Conservation (phyloP, 768 basidiomycete genomes). For the Pisolithus marmoratus region DNA sequence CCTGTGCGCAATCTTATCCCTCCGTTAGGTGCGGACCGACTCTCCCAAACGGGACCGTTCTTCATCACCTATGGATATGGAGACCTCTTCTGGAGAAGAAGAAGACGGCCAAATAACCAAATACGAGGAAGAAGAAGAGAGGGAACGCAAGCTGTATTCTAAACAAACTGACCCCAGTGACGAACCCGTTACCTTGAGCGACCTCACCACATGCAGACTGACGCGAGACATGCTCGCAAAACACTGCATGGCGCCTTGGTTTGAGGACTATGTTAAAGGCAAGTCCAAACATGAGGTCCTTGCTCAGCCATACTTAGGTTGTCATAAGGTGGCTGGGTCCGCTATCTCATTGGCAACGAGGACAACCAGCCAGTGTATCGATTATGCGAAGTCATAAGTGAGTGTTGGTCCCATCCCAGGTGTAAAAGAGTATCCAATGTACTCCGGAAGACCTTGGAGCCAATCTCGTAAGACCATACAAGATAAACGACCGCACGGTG, state of each 20-base stretch:
- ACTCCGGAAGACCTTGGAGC: conserved; percentile 42
- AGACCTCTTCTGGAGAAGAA: conserved; percentile 73
- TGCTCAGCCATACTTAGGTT: conserved; percentile 5
- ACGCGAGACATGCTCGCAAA: conserved; percentile 69
- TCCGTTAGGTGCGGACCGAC: conserved; percentile 39
- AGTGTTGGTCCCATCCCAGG: conserved; percentile 25
- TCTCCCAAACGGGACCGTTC: conserved; percentile 68
- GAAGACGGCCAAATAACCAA: conserved; percentile 73
- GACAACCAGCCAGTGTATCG: conserved; percentile 62
- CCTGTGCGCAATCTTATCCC: conserved; percentile 7
- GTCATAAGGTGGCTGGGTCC: conserved; percentile 72
- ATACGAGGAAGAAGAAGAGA: conserved; percentile 69
- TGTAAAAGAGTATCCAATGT: neutral
- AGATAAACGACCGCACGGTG: conserved; percentile 56
- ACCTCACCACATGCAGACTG: conserved; percentile 58
- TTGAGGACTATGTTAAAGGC: conserved; percentile 80
- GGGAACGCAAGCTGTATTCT: conserved; percentile 45
- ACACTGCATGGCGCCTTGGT: conserved; percentile 73
- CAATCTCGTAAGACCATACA: conserved; percentile 60
- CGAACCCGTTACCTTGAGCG: conserved; percentile 46
- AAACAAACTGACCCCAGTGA: conserved; percentile 38
- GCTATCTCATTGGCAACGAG: conserved; percentile 72
- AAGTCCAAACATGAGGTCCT: conserved; percentile 10
- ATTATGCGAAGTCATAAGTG: conserved; percentile 74
- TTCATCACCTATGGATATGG: conserved; percentile 82